Percentiles rank a stretch among this genome's conserved stretches.
These are phyloP conservation scores for Pyrus bretschneideri DNA, from an alignment of 306 rosid genomes.

Conservation along the genomic window DNA sequence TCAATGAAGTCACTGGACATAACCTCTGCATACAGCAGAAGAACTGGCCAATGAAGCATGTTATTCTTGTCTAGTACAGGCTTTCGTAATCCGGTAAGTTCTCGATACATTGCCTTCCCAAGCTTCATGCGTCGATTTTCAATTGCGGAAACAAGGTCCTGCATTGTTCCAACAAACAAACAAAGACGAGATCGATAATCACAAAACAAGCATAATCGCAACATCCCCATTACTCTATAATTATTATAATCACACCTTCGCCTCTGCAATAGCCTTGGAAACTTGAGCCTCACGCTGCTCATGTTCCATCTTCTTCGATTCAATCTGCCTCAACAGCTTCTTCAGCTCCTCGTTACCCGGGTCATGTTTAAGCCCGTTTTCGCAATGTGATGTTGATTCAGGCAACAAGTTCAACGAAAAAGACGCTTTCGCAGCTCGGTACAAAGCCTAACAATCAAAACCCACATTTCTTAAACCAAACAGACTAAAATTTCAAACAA, in stretches of 20 bases:
- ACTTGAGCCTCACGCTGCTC: slow-evolving; percentile 65
- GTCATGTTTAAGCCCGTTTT: slow-evolving; percentile 59
- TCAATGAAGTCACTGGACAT: slow-evolving; percentile 95
- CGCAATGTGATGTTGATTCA: slow-evolving; percentile 59
- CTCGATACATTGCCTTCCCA: slow-evolving; percentile 63
- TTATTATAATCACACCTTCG: slow-evolving; percentile 44
- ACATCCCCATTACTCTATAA: neutral
- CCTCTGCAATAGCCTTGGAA: slow-evolving; percentile 52
- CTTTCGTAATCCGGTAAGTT: slow-evolving; percentile 66
- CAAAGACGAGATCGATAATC: slow-evolving; percentile 13
- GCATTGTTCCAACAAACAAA: slow-evolving; percentile 21
- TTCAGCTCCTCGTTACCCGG: slow-evolving; percentile 62
- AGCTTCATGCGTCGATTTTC: slow-evolving; percentile 68
- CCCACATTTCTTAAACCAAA: slow-evolving; percentile 4
- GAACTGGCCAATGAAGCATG: slow-evolving; percentile 93
- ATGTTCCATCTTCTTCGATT: slow-evolving; percentile 44
- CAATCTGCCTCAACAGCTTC: slow-evolving; percentile 58
- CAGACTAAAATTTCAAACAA: neutral
- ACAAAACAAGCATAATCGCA: slow-evolving; percentile 6
- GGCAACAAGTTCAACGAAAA: slow-evolving; percentile 58
- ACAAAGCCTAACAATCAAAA: slow-evolving; percentile 51
- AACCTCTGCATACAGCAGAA: slow-evolving; percentile 87
- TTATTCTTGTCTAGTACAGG: slow-evolving; percentile 64
- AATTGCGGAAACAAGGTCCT: slow-evolving; percentile 61
- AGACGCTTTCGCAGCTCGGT: slow-evolving; percentile 78